These are phyloP conservation scores for Lathyrus oleraceus DNA, from an alignment of 306 rosid species.

Conservation along the genomic window DNA sequence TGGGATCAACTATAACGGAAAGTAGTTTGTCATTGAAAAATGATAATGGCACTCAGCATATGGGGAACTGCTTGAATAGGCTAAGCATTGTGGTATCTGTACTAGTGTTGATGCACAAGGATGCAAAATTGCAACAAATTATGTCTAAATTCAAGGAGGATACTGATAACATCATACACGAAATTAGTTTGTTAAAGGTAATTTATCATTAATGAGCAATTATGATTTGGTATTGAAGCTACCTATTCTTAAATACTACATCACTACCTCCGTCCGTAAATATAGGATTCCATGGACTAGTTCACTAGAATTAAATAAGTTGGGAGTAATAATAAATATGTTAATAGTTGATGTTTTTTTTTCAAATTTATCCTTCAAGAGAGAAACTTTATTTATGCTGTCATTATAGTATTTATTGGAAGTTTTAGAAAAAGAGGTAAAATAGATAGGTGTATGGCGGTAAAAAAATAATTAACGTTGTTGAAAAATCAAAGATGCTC, in stretches of 20 bases:
- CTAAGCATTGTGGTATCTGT: constrained; percentile 48
- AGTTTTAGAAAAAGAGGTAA: no score
- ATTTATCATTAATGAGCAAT: constrained; percentile 28
- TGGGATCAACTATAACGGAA: constrained; percentile 51
- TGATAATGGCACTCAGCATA: constrained; percentile 34
- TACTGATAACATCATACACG: constrained; percentile 43
- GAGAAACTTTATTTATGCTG: no score
- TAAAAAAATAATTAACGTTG: no score
- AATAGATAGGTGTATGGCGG: no score
- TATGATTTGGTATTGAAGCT: constrained; percentile 21
- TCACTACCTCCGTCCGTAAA: background rate
- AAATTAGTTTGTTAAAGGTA: constrained; percentile 57
- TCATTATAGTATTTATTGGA: no score
- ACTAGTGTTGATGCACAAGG: constrained; percentile 55
- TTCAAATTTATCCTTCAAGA: no score
- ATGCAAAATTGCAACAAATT: constrained; percentile 44
- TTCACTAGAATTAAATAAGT: no score
- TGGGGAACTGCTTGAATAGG: constrained; percentile 35
- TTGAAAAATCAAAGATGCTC: no score
- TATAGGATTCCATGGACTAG: no score
- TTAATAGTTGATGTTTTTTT: no score
- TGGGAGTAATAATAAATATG: no score
- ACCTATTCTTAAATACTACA: constrained; percentile 12
- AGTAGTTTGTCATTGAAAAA: constrained; percentile 31
- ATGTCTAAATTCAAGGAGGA: constrained; percentile 52